Percentiles rank a stretch among this genome's conserved stretches.
Evolutionary conservation across 306 rosid species (phyloP).

Genomic region (Hippophae rhamnoides): DNA sequence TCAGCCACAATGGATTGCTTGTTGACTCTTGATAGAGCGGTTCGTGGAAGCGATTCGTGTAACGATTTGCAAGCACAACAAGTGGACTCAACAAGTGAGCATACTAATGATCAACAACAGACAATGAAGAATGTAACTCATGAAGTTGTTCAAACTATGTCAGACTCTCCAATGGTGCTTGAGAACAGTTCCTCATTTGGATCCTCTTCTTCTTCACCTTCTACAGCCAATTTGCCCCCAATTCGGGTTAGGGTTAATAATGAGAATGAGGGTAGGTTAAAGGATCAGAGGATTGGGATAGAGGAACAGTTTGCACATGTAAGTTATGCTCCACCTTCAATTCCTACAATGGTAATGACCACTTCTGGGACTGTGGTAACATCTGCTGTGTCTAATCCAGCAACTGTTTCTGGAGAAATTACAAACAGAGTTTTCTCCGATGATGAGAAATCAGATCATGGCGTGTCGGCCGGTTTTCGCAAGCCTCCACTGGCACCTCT

Average conservation of each 20-base stretch:
- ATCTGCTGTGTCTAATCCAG: conserved; percentile 8
- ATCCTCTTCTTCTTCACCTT: conserved; percentile 56
- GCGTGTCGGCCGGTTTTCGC: conserved; percentile 33
- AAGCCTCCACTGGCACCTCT: conserved; percentile 73
- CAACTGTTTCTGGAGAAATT: conserved; percentile 28
- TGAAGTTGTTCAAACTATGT: conserved; percentile 32
- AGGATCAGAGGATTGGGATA: conserved; percentile 33
- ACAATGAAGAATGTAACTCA: conserved; percentile 26
- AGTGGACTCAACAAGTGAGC: conserved; percentile 20
- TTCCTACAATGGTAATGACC: conserved; percentile 17
- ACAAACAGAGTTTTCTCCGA: conserved; percentile 47
- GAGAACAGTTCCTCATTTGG: conserved; percentile 46
- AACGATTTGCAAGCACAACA: conserved; percentile 52
- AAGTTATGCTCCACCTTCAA: conserved; percentile 38
- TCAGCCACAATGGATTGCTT: conserved; percentile 44
- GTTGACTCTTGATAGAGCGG: conserved; percentile 38
- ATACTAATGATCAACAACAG: conserved; percentile 17
- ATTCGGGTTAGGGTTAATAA: conserved; percentile 70
- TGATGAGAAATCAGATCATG: conserved; percentile 60
- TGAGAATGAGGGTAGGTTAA: conserved; percentile 29
- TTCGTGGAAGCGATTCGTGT: conserved; percentile 46
- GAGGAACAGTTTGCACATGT: conserved; percentile 72
- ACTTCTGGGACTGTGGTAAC: conserved; percentile 14
- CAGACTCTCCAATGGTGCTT: conserved; percentile 42
- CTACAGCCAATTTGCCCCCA: conserved; percentile 72